Evolutionary conservation across 768 basidiomycete species (phyloP), one percentile per base, ranked within the genome.

Genomic region (Omphalotus guepiniiformis): DNA sequence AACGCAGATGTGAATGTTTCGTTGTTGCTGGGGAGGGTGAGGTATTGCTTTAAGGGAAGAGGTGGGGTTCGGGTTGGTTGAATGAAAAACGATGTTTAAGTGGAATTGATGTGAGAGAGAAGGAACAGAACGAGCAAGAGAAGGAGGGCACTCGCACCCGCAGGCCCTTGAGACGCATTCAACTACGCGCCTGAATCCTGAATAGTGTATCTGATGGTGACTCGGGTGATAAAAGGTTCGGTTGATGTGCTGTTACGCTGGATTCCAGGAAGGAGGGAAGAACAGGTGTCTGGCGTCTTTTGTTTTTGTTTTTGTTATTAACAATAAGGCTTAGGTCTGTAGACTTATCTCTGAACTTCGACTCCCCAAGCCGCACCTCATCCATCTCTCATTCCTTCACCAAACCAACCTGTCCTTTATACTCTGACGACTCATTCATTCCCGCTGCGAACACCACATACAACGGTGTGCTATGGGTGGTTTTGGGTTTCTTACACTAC

Each of bases 251-350:
- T 69, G 1, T 81, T 15, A 69, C 77, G 1, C 61, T 80, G 41
- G 79, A 82, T 57, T 82, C 75, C 52, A 79, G 80, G 0, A 51
- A 69, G 15, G 79, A 81, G 65, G 78, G 76, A 22, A n/a, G n/a
- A n/a, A n/a, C n/a, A n/a, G 27, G 67, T 54, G 8, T 6, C 12
- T 30, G 19, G 15, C 1, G 9, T 2, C 34, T 21, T 12, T n/a
- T n/a, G n/a, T n/a, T n/a, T n/a, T n/a, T n/a, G n/a, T 2, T 30
- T 11, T 39, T n/a, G 48, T 47, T 34, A 29, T 22, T 16, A 30
- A 26, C 39, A 25, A 15, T 34, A 30, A 5, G 32, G 30, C 23
- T n/a, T 6, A 51, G 79, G 78, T 72, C 79, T 38, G 79, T 77
- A 1, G 79, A 78, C 0, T 62, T 80, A 11, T 77, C 77, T 0